Percentiles rank a stretch among this genome's conserved stretches.
These are phyloP conservation scores for Endoconidiophora polonica DNA, from an alignment of 2,329 filamentous ascomycete species.

Conservation along the genomic window DNA sequence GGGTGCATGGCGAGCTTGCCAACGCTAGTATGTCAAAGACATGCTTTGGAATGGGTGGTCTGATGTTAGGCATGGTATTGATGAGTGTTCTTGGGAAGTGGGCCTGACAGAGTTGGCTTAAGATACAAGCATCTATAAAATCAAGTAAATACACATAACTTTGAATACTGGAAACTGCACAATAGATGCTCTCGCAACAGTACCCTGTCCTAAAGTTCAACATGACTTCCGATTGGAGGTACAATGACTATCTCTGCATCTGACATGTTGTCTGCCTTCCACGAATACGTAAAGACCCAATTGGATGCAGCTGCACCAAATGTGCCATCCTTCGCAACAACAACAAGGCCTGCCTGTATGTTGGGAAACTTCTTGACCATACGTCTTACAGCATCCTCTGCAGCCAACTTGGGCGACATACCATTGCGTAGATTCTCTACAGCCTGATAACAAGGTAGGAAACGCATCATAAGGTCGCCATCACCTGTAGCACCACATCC, in stretches of 20 bases:
- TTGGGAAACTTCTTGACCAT: conserved; percentile 32
- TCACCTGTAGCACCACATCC: conserved; percentile 40
- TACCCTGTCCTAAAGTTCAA: neutral
- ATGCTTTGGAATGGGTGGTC: conserved; percentile 30
- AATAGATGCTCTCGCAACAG: neutral
- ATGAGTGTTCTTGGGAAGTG: conserved; percentile 65
- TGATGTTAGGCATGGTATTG: conserved; percentile 45
- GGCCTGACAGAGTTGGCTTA: conserved; percentile 29
- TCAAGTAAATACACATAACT: too few relatives aligned
- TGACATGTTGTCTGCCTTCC: conserved; percentile 30
- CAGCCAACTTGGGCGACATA: conserved; percentile 30
- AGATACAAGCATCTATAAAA: neutral
- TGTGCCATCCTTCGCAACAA: conserved; percentile 30
- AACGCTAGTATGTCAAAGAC: conserved; percentile 33
- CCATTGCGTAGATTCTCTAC: conserved; percentile 35
- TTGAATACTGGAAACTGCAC: neutral
- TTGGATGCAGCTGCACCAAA: conserved; percentile 35
- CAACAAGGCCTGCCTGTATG: conserved; percentile 32
- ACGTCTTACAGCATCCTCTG: conserved; percentile 31
- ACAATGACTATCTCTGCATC: conserved; percentile 29
- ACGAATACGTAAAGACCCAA: conserved; percentile 39
- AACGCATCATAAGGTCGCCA: conserved; percentile 40
- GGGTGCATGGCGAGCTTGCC: conserved; percentile 44
- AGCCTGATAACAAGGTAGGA: conserved; percentile 40
- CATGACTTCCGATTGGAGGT: neutral